Conservation (phyloP, 2,329 filamentous ascomycete genomes). For the Alternaria postmessia region DNA sequence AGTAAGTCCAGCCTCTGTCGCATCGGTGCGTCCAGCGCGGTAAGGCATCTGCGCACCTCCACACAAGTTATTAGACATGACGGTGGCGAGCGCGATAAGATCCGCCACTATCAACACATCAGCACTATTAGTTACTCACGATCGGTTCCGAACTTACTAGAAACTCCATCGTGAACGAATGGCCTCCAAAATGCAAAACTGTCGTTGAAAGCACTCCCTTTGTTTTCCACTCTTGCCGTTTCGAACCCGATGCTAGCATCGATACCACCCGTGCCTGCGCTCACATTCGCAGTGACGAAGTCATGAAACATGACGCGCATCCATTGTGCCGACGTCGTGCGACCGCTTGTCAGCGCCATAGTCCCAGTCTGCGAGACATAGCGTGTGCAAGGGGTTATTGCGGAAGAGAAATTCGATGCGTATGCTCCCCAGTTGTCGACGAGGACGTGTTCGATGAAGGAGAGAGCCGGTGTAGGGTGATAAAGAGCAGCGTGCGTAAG, state of each 20-base stretch:
- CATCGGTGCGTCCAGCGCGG: slow-evolving; percentile 37
- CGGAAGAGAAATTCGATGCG: slow-evolving; percentile 25
- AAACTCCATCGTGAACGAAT: slow-evolving; percentile 24
- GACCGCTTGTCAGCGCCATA: slow-evolving; percentile 14
- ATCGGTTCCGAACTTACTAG: background rate
- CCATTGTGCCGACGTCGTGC: slow-evolving; percentile 33
- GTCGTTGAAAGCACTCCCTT: slow-evolving; percentile 40
- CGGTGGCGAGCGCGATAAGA: slow-evolving; percentile 35
- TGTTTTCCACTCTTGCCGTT: slow-evolving; percentile 31
- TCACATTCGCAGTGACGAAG: slow-evolving; percentile 35
- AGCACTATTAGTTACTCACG: background rate
- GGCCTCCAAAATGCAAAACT: slow-evolving; percentile 34
- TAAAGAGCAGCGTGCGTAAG: slow-evolving; percentile 3
- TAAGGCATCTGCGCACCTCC: slow-evolving; percentile 34
- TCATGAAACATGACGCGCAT: slow-evolving; percentile 44
- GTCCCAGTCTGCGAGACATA: slow-evolving; percentile 21
- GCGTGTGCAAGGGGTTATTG: slow-evolving; percentile 26
- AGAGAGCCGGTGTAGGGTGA: slow-evolving; percentile 11
- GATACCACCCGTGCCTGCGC: slow-evolving; percentile 37
- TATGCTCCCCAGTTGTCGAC: slow-evolving; percentile 27
- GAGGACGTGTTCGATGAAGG: slow-evolving; percentile 25
- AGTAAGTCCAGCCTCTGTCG: slow-evolving; percentile 25
- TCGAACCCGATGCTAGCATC: slow-evolving; percentile 46
- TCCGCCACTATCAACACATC: slow-evolving; percentile 29
- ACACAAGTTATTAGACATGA: slow-evolving; percentile 35